Evolutionary conservation across 139 green algal genomes (phyloP), one percentile per base, ranked within the genome.

Genomic region (Asterochloris sp.): DNA sequence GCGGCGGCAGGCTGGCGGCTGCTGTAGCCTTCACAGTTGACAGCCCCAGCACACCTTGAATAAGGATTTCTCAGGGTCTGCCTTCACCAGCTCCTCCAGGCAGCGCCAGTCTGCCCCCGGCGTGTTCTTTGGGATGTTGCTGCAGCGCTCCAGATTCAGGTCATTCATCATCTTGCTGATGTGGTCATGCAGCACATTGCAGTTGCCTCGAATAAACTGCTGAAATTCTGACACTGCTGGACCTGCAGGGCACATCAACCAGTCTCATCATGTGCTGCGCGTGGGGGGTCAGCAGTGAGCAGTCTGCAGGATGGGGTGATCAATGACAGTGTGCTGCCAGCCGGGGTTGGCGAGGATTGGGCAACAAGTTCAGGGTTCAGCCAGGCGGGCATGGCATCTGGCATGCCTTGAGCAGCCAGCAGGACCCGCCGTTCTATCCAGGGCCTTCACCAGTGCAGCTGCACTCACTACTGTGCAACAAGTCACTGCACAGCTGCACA

Each of bases 91-190:
- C 61, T 93, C 85, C 82, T 94, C 85, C 87, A 99, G 91, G 78
- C 91, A 90, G 13, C 96, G 89, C 96, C 96, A 99, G 89, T 99
- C 96, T 19, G 94, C 95, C 27, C 96, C 96, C 0, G 96, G 96
- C 28, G 68, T 79, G 78, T 93, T 86, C 91, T 97, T 98, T 84
- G 96, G 96, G 83, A 99, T 98, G 91, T 93, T 97, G 64, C 86
- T 74, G 92, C 96, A 99, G 62, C 96, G 86, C 88, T 96, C 90
- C 86, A 98, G 83, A 90, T 99, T 99, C 47, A 99, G 91, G 47
- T 96, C 90, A 87, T 99, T 99, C 95, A 99, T 98, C 62, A 88
- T 68, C 91, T 99, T 99, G 91, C 88, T 94, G 81, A 98, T 93
- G 91, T 99, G 96, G 86, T 99, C 93, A n/a, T 61, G 74, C 38